These are phyloP conservation scores for Penicillium sp. DNA, from an alignment of 2,329 filamentous ascomycete species.

Conservation along the genomic window DNA sequence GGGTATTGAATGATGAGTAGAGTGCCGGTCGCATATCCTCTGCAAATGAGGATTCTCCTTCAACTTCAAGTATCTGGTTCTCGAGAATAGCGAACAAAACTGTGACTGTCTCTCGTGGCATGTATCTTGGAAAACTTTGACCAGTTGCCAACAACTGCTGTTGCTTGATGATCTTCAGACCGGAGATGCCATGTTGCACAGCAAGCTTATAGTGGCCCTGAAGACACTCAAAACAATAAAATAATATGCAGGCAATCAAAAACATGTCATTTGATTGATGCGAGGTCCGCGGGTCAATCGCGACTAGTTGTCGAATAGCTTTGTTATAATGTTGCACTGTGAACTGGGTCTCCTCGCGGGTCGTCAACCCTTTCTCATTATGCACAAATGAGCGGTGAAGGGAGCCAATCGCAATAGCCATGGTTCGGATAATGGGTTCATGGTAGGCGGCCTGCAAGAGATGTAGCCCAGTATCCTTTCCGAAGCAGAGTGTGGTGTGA, in stretches of 20 bases:
- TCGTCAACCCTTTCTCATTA: neutral
- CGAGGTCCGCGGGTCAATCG: constrained; percentile 36
- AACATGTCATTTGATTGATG: constrained; percentile 35
- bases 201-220: constrained; percentile 52
- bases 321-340: constrained; percentile 51
- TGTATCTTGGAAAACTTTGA: constrained; percentile 1
- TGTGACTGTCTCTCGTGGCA: constrained; percentile 13
- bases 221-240: constrained; percentile 58
- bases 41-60: constrained; percentile 7
- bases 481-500: constrained; percentile 46
- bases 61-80: constrained; percentile 21
- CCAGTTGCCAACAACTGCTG: constrained; percentile 3
- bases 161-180: constrained; percentile 30
- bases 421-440: constrained; percentile 51
- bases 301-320: constrained; percentile 45
- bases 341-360: constrained; percentile 29
- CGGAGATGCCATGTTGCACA: constrained; percentile 36
- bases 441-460: constrained; percentile 49
- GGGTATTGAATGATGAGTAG: neutral
- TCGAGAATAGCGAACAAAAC: constrained; percentile 18
- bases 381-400: constrained; percentile 44
- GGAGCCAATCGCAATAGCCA: constrained; percentile 51
- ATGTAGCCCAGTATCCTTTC: constrained; percentile 44
- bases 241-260: constrained; percentile 52
- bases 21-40: constrained; percentile 5